Base-by-base conservation (phyloP, 768 basidiomycete genomes). In the Rhodocollybia butyracea region DNA sequence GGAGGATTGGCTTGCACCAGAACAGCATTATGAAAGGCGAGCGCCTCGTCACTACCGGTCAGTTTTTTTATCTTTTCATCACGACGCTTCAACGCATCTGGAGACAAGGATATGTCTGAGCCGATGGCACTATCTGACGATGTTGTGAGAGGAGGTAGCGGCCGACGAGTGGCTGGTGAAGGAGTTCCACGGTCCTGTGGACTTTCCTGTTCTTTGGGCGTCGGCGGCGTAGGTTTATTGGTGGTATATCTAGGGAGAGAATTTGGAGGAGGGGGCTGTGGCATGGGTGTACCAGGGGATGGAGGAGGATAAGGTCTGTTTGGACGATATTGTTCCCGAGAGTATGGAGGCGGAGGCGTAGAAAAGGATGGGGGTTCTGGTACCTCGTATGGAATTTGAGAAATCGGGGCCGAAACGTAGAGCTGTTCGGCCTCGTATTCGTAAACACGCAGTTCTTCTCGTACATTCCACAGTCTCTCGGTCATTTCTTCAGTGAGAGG, bases 401-500 rank as follows among this genome's bases (percentile, higher is more conserved):
- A 60, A 30, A 72, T 72, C 32, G 75, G 73, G 13, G 76, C 73
- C 47, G 67, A 68, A 36, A 68, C 68, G 64, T 76, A 73, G 5
- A 73, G 69, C 58, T 72, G 70, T 61, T 80, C 79, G 36, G 77
- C 78, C 26, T 77, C 70, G 59, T 76, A 79, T 60, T 79, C 79
- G 57, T 71, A 73, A 19, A 73, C 66, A 3, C 81, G 72, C 42
- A 77, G 64, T 57, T 78, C 76, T 64, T 73, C 72, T n/a, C 68
- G 68, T 3, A 78, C 70, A 41, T 70, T 70, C 51, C 68, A 68
- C 43, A 85, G 68, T 55, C 68, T 76, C 19, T 82, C 77, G 5
- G 77, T 71, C 71, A 81, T 79, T 32, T 80, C 76, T 29, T 74
- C 72, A 8, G 78, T 68, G 10, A 91, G 70, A 2, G 77, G 73